Conservation (phyloP, 2,329 filamentous ascomycete genomes). For the Fusarium pininemorale region DNA sequence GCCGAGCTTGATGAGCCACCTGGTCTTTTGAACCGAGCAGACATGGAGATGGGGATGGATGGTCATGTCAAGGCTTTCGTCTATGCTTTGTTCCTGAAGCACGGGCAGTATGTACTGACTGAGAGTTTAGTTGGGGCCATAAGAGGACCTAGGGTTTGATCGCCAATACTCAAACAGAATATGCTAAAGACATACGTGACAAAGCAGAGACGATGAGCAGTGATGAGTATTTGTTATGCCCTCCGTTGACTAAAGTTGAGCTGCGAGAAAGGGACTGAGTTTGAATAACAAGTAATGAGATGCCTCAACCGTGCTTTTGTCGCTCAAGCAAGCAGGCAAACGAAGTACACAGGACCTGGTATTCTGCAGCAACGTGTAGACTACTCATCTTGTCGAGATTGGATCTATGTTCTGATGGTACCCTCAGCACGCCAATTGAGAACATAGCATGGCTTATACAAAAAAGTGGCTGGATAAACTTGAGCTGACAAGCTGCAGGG, state of each 20-base stretch:
- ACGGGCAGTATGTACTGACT: neutral
- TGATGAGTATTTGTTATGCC: neutral
- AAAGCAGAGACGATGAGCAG: neutral
- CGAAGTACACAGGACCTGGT: neutral
- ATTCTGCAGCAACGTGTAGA: neutral
- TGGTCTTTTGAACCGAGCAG: neutral
- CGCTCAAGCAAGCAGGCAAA: neutral
- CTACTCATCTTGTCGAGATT: constrained; percentile 5
- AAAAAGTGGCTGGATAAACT: constrained; percentile 24
- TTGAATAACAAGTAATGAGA: neutral
- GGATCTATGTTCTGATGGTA: constrained; percentile 4
- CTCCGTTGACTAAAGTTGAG: neutral
- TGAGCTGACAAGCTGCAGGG: constrained; percentile 31
- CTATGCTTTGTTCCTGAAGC: neutral
- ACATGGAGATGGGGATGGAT: neutral
- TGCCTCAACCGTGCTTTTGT: neutral
- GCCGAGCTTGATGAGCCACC: constrained; percentile 2
- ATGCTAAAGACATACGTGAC: neutral
- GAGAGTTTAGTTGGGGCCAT: neutral
- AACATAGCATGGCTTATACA: constrained; percentile 5
- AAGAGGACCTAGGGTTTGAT: neutral
- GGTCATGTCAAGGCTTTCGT: neutral
- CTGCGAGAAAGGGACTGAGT: neutral
- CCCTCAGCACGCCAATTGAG: constrained; percentile 20
- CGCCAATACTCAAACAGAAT: neutral